Percentiles rank a stretch among this genome's conserved stretches.
phyloP scores from a whole-genome alignment of 2,329 filamentous ascomycete genomes.

The Hymenoscyphus fraxineus region DNA sequence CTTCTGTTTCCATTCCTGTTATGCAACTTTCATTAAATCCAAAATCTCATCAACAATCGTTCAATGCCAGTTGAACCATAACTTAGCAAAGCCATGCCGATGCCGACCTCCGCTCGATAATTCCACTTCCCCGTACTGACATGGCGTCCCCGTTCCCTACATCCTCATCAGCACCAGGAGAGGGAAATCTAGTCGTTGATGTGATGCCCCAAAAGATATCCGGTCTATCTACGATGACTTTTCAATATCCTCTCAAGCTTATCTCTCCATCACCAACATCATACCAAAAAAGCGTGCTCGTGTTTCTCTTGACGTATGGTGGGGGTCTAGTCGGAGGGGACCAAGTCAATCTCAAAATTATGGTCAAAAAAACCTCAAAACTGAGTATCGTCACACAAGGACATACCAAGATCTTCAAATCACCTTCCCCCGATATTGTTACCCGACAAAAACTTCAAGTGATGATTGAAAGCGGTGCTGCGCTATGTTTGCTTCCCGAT shows the following conservation, averaged over 20 bases:
- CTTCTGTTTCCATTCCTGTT: neutral
- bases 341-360: conserved; percentile 66
- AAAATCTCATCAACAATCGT: neutral
- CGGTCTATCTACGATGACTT: conserved; percentile 70
- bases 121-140: neutral
- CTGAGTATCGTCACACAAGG: conserved; percentile 69
- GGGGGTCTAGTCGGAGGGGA: conserved; percentile 90
- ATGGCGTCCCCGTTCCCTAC: conserved; percentile 45
- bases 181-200: conserved; percentile 72
- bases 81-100: neutral
- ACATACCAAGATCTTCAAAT: conserved; percentile 94
- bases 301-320: conserved; percentile 91
- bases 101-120: neutral
- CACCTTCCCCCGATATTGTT: conserved; percentile 50
- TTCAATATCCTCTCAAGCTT: conserved; percentile 93
- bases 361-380: conserved; percentile 59
- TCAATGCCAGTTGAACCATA: too few relatives aligned
- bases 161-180: conserved; percentile 69
- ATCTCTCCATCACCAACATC: conserved; percentile 72
- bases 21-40: neutral
- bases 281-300: conserved; percentile 64
- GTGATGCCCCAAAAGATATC: conserved; percentile 69
- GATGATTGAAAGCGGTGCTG: conserved; percentile 47
- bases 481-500: conserved; percentile 73
- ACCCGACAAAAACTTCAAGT: conserved; percentile 57